These are phyloP conservation scores for Sugiyamaella valdiviana DNA, from an alignment of 805 yeast genomes.

Conservation along the genomic window DNA sequence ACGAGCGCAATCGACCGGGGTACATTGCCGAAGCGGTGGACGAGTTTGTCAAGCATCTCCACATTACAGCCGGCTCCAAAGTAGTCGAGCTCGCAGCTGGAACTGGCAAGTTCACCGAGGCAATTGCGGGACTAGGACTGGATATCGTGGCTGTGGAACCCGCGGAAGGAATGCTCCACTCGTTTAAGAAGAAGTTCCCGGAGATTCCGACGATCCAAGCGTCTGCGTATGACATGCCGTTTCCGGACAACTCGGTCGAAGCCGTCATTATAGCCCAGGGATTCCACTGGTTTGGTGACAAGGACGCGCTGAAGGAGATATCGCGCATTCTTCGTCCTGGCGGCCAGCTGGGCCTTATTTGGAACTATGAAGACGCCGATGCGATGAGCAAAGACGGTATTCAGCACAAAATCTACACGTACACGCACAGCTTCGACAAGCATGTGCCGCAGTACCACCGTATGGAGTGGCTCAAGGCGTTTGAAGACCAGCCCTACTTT, in stretches of 20 bases:
- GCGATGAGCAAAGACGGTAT: slow-evolving; percentile 31
- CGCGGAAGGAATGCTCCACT: slow-evolving; percentile 48
- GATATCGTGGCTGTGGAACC: slow-evolving; percentile 49
- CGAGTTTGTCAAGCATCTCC: slow-evolving; percentile 37
- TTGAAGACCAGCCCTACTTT: slow-evolving; percentile 33
- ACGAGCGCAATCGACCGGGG: slow-evolving; percentile 49
- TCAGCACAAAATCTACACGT: slow-evolving; percentile 35
- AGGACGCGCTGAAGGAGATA: slow-evolving; percentile 43
- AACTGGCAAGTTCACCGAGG: slow-evolving; percentile 55
- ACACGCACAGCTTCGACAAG: slow-evolving; percentile 35
- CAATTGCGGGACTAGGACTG: slow-evolving; percentile 39
- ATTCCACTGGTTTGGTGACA: slow-evolving; percentile 61
- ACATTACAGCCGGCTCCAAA: slow-evolving; percentile 29
- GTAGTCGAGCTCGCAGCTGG: slow-evolving; percentile 53
- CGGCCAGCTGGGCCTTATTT: slow-evolving; percentile 49
- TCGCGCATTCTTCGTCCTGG: slow-evolving; percentile 44
- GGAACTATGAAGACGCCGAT: slow-evolving; percentile 47
- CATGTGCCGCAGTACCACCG: slow-evolving; percentile 53
- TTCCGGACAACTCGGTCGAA: slow-evolving; percentile 41
- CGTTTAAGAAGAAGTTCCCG: slow-evolving; percentile 45
- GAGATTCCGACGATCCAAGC: slow-evolving; percentile 35
- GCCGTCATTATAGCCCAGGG: slow-evolving; percentile 54
- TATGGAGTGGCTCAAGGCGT: slow-evolving; percentile 41
- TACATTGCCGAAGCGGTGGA: slow-evolving; percentile 40
- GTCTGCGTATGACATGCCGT: slow-evolving; percentile 43